phyloP scores from a whole-genome alignment of 169 alveolate species.

The Plasmodium coatneyi region DNA sequence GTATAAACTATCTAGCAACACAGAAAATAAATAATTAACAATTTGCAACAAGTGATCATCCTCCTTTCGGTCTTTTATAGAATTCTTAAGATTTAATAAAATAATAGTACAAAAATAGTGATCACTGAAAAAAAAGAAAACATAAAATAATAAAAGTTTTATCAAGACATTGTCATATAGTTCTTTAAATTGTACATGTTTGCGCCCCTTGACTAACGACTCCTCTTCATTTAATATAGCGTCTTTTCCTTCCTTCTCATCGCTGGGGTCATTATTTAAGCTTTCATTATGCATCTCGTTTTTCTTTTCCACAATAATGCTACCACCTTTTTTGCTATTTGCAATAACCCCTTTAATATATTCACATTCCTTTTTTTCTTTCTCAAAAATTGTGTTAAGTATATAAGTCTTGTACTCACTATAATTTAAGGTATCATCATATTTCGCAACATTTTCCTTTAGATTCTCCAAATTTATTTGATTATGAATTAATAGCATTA shows the following conservation, averaged over 20 bases:
- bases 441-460: conserved; percentile 23
- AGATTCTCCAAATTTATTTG: conserved; percentile 3
- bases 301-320: background rate
- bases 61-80: conserved; percentile 20
- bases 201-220: background rate
- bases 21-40: conserved; percentile 48
- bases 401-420: conserved; percentile 12
- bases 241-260: conserved; percentile 18
- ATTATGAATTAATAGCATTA: conserved; percentile 64
- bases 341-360: conserved; percentile 24
- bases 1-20: conserved; percentile 56
- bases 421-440: conserved; percentile 48
- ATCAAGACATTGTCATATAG: conserved; percentile 34
- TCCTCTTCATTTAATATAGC: background rate
- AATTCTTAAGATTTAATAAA: conserved; percentile 50
- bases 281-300: background rate
- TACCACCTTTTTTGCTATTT: conserved; percentile 12
- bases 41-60: conserved; percentile 1
- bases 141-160: conserved; percentile 54
- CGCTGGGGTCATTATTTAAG: conserved; percentile 2
- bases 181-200: conserved; percentile 42
- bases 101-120: conserved; percentile 51
- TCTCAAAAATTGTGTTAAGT: conserved; percentile 57
- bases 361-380: conserved; percentile 64
- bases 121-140: conserved; percentile 71